These are phyloP conservation scores for Leccinum fallax DNA, from an alignment of 1,284 basidiomycete species.

Conservation along the genomic window DNA sequence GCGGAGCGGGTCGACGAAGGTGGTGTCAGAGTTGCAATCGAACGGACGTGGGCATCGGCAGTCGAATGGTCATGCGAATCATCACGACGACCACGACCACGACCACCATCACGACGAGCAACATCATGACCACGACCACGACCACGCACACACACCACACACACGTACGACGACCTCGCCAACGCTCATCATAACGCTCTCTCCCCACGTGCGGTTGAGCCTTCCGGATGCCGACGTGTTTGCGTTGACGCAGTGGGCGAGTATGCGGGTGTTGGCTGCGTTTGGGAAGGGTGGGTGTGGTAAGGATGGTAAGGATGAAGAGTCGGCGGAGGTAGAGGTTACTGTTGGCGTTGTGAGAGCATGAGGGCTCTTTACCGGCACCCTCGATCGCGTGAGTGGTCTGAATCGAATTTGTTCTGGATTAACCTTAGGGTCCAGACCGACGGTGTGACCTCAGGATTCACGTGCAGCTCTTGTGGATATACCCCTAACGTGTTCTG, in stretches of 20 bases:
- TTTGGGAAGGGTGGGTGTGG: slow-evolving; percentile 39
- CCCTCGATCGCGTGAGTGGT: slow-evolving; percentile 15
- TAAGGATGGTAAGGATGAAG: slow-evolving; percentile 19
- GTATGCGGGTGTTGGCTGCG: slow-evolving; percentile 58
- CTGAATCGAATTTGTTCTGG: not conserved
- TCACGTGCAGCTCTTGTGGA: slow-evolving; percentile 9
- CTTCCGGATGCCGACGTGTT: slow-evolving; percentile 75
- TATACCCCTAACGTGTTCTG: slow-evolving; percentile 12
- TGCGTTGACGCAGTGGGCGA: slow-evolving; percentile 70
- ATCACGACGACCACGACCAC: slow-evolving; percentile 8
- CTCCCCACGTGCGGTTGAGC: slow-evolving; percentile 73
- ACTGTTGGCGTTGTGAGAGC: slow-evolving; percentile 51
- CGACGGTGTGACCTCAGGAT: slow-evolving; percentile 1
- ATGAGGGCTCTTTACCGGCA: slow-evolving; percentile 12
- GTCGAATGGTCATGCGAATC: slow-evolving; percentile 12
- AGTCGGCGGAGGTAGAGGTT: slow-evolving; percentile 43
- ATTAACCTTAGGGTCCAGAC: not conserved
- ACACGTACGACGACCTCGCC: slow-evolving; percentile 32
- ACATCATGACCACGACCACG: slow-evolving; percentile 3
- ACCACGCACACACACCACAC: not conserved
- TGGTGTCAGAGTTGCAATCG: not conserved
- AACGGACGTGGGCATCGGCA: not conserved
- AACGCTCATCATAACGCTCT: slow-evolving; percentile 77
- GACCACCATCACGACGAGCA: not conserved
- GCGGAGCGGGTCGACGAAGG: not conserved